Evolutionary conservation across 805 yeast species (phyloP), one percentile per base, ranked within the genome.

Genomic region (Ogataea pignaliae): DNA sequence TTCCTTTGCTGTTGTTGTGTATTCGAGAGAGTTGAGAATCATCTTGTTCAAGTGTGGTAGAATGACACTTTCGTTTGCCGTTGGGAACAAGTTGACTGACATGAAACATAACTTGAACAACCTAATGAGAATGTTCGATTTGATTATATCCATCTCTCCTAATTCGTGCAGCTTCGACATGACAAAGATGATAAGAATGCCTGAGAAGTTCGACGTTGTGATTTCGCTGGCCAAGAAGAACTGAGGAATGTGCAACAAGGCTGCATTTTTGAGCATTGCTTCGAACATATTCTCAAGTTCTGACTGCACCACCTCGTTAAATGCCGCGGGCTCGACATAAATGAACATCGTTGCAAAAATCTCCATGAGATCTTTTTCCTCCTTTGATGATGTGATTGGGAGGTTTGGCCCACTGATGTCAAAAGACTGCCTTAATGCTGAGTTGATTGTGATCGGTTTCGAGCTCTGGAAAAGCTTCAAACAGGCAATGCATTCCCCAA

Each of bases 331-430:
- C 59, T 95, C 99, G 43, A 95, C 78, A 59, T 88, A 96, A 53
- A 89, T 87, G 64, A 88, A 93, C 55, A 93, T 87, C 1, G 96
- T 85, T 0, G 97, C 97, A 60, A 93, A 80, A 3, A 89, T 83
- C 59, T 95, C 99, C 96, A 93, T 89, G 45, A 90, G 70, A 55
- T 93, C 99, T 54, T 90, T 88, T 46, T 90, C 97, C 57, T 91
- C 98, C 54, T 88, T 89, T 1, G 95, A 81, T 0, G 95, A 86
- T 1, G 90, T 80, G 11, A 88, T 85, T 3, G 96, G 96, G 33
- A 87, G 65, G 45, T 84, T 84, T 5, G 95, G 91, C 9, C 89
- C 91, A 13, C 85, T 78, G 1, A 85, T 75, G 46, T 85, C 86
- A 59, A 82, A 82, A 3, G 66, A 54, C 44, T 59, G 64, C 42